Evolutionary conservation across 2,329 filamentous ascomycete genomes (phyloP).

Genomic region (Colletotrichum sp.): DNA sequence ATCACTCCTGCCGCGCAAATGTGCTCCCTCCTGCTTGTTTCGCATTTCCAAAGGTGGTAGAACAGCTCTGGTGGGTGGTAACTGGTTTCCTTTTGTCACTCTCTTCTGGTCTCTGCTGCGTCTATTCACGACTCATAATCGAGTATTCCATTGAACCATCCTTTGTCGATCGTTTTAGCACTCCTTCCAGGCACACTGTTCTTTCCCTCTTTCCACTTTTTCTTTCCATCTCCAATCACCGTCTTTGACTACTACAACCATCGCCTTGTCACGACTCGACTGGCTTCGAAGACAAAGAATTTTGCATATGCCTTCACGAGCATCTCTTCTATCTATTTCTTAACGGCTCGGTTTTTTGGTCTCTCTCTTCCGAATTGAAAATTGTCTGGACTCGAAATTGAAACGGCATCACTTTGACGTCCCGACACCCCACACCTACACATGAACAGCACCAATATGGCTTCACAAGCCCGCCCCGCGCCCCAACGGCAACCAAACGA

Average conservation of each 20-base stretch:
- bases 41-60: slow-evolving; percentile 3
- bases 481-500: background rate
- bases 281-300: background rate
- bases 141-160: background rate
- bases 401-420: background rate
- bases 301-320: background rate
- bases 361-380: background rate
- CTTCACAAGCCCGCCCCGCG: background rate
- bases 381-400: background rate
- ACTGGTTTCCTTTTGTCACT: slow-evolving; percentile 1
- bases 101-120: slow-evolving; percentile 2
- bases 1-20: slow-evolving; percentile 9
- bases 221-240: background rate
- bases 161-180: background rate
- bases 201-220: background rate
- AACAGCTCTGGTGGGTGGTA: slow-evolving; percentile 6
- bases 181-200: background rate
- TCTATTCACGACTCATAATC: slow-evolving; percentile 8
- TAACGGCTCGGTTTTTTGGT: background rate
- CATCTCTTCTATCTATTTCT: background rate
- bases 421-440: background rate
- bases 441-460: background rate
- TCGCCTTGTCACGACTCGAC: background rate
- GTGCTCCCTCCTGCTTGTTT: slow-evolving; percentile 10
- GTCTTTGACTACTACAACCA: background rate